phyloP scores from a whole-genome alignment of 139 green algal genomes.

The Coccomyxa sp. region DNA sequence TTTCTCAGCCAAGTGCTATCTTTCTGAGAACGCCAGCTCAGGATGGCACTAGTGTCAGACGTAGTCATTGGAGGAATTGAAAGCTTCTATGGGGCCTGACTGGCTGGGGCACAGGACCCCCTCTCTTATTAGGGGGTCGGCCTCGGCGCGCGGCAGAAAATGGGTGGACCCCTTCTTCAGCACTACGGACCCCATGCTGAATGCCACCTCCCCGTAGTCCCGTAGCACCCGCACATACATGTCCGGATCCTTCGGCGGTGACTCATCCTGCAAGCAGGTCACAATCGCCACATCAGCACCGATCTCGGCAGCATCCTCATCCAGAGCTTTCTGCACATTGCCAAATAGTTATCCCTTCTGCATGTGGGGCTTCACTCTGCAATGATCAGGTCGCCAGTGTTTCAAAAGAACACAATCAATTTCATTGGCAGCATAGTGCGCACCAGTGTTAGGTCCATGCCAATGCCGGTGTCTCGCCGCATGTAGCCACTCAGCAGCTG shows the following conservation, averaged over 20 bases:
- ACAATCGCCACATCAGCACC: background rate
- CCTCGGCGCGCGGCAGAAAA: slow-evolving; percentile 44
- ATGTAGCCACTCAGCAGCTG: slow-evolving; percentile 45
- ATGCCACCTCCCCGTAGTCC: slow-evolving; percentile 45
- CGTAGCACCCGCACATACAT: slow-evolving; percentile 46
- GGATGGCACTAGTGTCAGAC: background rate
- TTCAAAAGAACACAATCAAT: background rate
- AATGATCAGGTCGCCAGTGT: background rate
- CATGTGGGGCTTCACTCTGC: background rate
- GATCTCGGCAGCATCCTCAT: too few relatives aligned
- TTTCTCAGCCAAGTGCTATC: too few relatives aligned
- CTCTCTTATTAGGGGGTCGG: slow-evolving; percentile 42
- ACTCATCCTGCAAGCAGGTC: slow-evolving; percentile 26
- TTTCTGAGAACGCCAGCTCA: too few relatives aligned
- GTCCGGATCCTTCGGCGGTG: slow-evolving; percentile 45
- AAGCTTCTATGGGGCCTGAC: background rate
- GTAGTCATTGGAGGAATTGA: background rate
- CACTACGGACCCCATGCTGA: slow-evolving; percentile 35
- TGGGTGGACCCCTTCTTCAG: slow-evolving; percentile 33
- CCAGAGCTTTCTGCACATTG: background rate
- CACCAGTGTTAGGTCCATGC: slow-evolving; percentile 46
- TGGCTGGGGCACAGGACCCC: slow-evolving; percentile 18
- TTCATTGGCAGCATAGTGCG: background rate
- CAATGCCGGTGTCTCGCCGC: slow-evolving; percentile 31
- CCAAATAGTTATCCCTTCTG: background rate